These are phyloP conservation scores for Alnus glutinosa DNA, from an alignment of 306 rosid genomes.

Conservation along the genomic window DNA sequence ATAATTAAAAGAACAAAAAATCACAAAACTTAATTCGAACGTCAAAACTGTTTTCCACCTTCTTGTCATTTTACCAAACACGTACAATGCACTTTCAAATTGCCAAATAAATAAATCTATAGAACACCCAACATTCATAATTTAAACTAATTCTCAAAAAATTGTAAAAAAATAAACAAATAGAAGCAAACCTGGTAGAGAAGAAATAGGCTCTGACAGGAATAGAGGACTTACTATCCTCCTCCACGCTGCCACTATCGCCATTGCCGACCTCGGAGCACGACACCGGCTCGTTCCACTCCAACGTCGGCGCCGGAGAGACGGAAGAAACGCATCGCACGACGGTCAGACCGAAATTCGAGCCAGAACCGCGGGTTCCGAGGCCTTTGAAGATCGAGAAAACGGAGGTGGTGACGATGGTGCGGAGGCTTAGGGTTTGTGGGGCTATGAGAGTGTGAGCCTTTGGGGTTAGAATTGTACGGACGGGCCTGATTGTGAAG, in stretches of 20 bases:
- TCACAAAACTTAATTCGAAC: not conserved
- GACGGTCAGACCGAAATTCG: slow-evolving; percentile 18
- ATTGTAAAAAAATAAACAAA: not conserved
- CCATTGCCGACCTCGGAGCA: slow-evolving; percentile 63
- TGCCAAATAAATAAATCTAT: not conserved
- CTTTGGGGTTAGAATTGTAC: slow-evolving; percentile 31
- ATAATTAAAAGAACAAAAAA: too few species aligned
- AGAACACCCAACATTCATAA: not conserved
- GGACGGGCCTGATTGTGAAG: slow-evolving; percentile 15
- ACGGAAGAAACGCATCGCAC: slow-evolving; percentile 59
- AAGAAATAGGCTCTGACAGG: slow-evolving; percentile 86
- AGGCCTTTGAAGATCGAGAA: slow-evolving; percentile 5
- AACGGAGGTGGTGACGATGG: not conserved
- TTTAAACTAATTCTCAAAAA: not conserved
- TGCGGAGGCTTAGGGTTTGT: slow-evolving; percentile 18
- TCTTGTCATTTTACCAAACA: not conserved
- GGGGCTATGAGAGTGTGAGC: slow-evolving; percentile 24
- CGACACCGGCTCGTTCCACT: slow-evolving; percentile 72
- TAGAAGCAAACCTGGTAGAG: slow-evolving; percentile 65
- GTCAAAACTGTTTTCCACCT: not conserved
- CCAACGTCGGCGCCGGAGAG: slow-evolving; percentile 43
- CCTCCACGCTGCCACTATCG: slow-evolving; percentile 36
- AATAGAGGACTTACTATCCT: slow-evolving; percentile 52
- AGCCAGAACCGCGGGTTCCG: slow-evolving; percentile 11
- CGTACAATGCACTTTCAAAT: not conserved